These are phyloP conservation scores for Russula foetens DNA, from an alignment of 768 basidiomycete species.

Conservation along the genomic window DNA sequence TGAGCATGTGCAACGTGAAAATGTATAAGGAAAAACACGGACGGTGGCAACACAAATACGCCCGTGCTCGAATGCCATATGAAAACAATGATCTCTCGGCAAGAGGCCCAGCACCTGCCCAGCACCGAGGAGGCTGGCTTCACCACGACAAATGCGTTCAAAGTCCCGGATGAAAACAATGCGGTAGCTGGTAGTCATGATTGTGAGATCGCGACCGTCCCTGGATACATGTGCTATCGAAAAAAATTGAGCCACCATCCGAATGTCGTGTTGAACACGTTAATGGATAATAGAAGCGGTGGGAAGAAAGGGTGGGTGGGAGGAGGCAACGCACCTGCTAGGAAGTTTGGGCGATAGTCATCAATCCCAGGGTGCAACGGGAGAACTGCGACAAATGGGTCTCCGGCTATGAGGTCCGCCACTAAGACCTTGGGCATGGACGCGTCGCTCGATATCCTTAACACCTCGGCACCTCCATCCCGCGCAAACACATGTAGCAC, in stretches of 20 bases:
- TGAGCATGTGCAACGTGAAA: too few species aligned
- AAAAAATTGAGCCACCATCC: too few species aligned
- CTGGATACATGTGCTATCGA: constrained; percentile 32
- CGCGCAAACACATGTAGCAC: constrained; percentile 50
- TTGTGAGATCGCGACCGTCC: constrained; percentile 29
- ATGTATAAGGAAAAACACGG: neutral
- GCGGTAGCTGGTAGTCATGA: constrained; percentile 21
- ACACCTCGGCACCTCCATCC: constrained; percentile 32
- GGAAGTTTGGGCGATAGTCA: neutral
- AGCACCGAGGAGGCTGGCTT: neutral
- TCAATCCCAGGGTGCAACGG: neutral
- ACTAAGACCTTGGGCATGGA: neutral
- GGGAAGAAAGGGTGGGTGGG: too few species aligned
- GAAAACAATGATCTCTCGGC: neutral
- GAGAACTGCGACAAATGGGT: neutral
- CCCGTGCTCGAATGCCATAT: constrained; percentile 17
- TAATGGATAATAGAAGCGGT: too few species aligned
- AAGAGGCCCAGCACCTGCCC: neutral
- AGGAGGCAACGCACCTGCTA: constrained; percentile 1
- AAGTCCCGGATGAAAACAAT: constrained; percentile 31
- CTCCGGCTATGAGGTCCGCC: neutral
- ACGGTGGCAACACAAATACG: constrained; percentile 17
- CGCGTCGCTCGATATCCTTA: constrained; percentile 27
- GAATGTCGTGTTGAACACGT: too few species aligned
- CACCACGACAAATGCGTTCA: constrained; percentile 22